Base-by-base conservation (phyloP, 2,329 filamentous ascomycete genomes). In the Cadophora sp. region DNA sequence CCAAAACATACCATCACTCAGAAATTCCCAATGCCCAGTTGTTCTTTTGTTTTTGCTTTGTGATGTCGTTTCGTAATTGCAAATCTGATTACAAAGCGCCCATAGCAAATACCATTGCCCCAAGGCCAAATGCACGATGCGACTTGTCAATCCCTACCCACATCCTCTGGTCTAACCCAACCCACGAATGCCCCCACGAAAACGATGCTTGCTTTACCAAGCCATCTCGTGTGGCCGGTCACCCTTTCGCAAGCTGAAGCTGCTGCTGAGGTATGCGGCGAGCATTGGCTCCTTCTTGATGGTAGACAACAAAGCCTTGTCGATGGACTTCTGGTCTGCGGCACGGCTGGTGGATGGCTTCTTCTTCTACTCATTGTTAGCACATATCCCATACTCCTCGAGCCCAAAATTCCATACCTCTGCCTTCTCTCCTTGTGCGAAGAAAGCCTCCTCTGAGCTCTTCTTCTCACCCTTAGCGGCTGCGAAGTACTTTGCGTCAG, bases 181-280 rank as follows among this genome's bases (percentile, higher is more conserved):
- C 71, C 61, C 62, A 67, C 64, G 71, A 71, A 71, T 67, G 47
- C 47, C 68, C 70, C 70, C 27, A 51, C 30, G 45, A 55, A 55
- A 63, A 60, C 39, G 41, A 30, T 24, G 24, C 33, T 55, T 55
- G 36, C 72, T 89, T 85, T 97, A 99, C 90, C 95, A 99, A 86
- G 93, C 92, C 96, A 99, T 98, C 90, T 97, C 93, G 87, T 99
- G 96, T 85, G 96, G 96, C 91, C 95, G 94, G 89, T 99, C 95
- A 81, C 96, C 96, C 88, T 94, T 97, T 86, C 95, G 92, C 84
- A 99, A 91, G 90, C 92, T 96, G 92, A 99, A 99, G 82, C 91
- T 93, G 84, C 91, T 93, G 81, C 88, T 88, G 78, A 99, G 93
- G 90, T 99, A 99, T 86, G 91, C 93, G 81, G 89, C 84, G 78